Base-by-base conservation (phyloP, 805 yeast genomes). In the Komagataella kurtzmanii region DNA sequence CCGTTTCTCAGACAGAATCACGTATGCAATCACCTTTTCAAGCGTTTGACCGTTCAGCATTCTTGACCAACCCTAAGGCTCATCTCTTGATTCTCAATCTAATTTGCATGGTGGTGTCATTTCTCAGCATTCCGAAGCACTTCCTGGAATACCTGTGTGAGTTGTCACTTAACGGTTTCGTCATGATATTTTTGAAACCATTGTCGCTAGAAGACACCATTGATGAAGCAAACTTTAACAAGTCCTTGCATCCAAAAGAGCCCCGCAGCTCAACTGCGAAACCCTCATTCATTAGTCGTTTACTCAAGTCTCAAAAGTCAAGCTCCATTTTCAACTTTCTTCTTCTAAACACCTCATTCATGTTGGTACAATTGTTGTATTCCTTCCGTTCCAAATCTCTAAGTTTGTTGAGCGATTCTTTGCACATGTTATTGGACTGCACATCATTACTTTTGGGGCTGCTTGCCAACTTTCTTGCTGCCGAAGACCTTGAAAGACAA, bases 401-500 rank as follows among this genome's bases (percentile, higher is more conserved):
- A 48, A 97, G 99, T 8, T 71, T 93, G 21, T 66, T 93, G 50
- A 88, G 97, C 17, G 99, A 93, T 62, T 88, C 97, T 1, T 73
- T 93, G 50, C 99, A 93, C 65, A 93, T 93, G 99, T 85, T 95
- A 2, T 72, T 93, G 52, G 99, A 93, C 65, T 93, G 99, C 64
- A 76, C 88, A 0, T 95, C 98, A 0, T 70, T 93, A 52, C 80
- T 93, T 2, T 76, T 93, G 30, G 99, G 99, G 0, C 70, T 93
- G 2, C 73, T 91, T 23, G 99, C 99, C 0, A 87, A 95, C 79
- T 12, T 67, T 61, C 56, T 69, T 56, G 57, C 74, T 56, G 52
- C 63, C 45, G 60, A 62, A 24, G 60, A 63, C 49, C 23, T 30
- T 10, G 47, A 44, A 23, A 17, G 45, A 4, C 45, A 50, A 21